Percentiles rank a stretch among this genome's conserved stretches.
Conservation (phyloP, 2,329 filamentous ascomycete species). For the Didymella exigua region DNA sequence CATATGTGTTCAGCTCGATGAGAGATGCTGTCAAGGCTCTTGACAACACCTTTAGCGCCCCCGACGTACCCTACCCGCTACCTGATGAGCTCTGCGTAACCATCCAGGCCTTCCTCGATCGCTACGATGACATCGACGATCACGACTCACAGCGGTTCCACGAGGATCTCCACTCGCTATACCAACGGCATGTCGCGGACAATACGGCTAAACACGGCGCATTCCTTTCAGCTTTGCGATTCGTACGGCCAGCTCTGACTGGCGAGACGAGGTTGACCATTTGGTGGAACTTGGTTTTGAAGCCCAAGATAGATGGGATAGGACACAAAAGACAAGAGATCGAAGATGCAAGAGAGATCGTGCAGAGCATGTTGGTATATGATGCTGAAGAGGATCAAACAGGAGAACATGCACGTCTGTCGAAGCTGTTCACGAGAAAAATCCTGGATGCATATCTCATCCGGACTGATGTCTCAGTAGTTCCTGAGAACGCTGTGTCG, state of each 20-base stretch:
- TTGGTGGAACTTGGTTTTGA: constrained; percentile 73
- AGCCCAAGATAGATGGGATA: constrained; percentile 62
- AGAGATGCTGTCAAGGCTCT: constrained; percentile 57
- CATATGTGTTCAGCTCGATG: constrained; percentile 49
- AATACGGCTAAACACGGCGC: constrained; percentile 63
- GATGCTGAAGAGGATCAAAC: constrained; percentile 63
- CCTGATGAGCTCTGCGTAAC: constrained; percentile 67
- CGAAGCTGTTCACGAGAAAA: constrained; percentile 61
- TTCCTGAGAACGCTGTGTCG: constrained; percentile 47
- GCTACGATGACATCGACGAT: constrained; percentile 71
- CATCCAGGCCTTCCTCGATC: constrained; percentile 71
- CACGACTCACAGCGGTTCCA: constrained; percentile 71
- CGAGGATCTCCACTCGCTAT: constrained; percentile 72
- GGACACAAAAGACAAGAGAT: constrained; percentile 68
- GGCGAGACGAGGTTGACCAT: constrained; percentile 67
- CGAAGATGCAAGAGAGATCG: constrained; percentile 67
- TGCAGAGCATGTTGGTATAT: constrained; percentile 68
- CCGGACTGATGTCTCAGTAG: constrained; percentile 48
- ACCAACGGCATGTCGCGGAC: constrained; percentile 66
- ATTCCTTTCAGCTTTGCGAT: constrained; percentile 72
- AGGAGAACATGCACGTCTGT: constrained; percentile 52
- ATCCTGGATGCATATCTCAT: constrained; percentile 53
- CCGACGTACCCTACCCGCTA: constrained; percentile 60
- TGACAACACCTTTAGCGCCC: constrained; percentile 50
- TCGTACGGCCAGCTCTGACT: constrained; percentile 67